Conservation (phyloP, 2,329 filamentous ascomycete genomes). For the Colletotrichum endophyticum region DNA sequence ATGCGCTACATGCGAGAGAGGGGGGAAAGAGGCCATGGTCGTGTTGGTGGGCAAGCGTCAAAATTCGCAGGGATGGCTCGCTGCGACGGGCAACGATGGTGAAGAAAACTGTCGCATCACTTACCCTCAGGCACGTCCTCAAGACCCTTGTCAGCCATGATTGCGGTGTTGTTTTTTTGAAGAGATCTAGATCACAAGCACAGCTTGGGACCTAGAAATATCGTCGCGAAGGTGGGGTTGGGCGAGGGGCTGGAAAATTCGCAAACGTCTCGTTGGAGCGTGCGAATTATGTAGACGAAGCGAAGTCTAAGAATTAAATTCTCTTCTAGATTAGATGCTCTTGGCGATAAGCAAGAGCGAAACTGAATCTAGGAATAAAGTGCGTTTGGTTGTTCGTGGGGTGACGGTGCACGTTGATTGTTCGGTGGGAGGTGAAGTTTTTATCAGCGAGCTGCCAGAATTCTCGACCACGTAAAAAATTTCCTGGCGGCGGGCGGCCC, state of each 20-base stretch:
- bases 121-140: slow-evolving; percentile 90
- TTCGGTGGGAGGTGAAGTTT: slow-evolving; percentile 26
- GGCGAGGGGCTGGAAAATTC: slow-evolving; percentile 41
- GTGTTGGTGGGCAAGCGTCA: background rate
- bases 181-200: slow-evolving; percentile 78
- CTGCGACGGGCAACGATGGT: background rate
- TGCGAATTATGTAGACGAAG: slow-evolving; percentile 27
- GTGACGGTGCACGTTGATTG: slow-evolving; percentile 33
- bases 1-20: background rate
- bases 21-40: background rate
- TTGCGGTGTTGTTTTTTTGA: slow-evolving; percentile 69
- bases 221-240: slow-evolving; percentile 23
- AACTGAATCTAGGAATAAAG: slow-evolving; percentile 44
- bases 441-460: slow-evolving; percentile 15
- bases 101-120: background rate
- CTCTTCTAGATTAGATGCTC: slow-evolving; percentile 52
- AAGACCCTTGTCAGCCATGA: slow-evolving; percentile 99
- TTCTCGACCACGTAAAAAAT: slow-evolving; percentile 37
- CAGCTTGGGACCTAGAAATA: slow-evolving; percentile 73
- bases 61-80: background rate
- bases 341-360: slow-evolving; percentile 47
- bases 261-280: slow-evolving; percentile 28
- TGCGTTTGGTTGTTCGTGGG: slow-evolving; percentile 22
- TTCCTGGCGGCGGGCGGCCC: slow-evolving; percentile 28
- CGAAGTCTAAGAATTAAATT: slow-evolving; percentile 31